phyloP scores from a whole-genome alignment of 495 filamentous ascomycete species.

The Penicillium paxilli region DNA sequence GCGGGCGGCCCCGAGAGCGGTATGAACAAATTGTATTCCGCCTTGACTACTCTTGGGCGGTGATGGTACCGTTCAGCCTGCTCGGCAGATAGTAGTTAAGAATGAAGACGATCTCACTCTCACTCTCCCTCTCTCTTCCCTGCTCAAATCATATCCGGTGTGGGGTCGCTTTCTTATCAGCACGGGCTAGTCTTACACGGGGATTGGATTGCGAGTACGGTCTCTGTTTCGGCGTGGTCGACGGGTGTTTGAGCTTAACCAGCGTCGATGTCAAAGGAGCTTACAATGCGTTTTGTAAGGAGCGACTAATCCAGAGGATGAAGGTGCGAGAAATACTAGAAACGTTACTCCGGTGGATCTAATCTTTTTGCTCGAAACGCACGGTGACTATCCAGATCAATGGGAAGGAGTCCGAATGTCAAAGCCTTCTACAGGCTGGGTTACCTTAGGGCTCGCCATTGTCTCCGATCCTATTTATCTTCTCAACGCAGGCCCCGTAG shows the following conservation, averaged over 20 bases:
- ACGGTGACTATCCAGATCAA: conserved; percentile 14
- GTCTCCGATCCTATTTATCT: conserved; percentile 32
- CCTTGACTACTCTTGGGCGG: conserved; percentile 47
- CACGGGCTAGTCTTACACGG: too few relatives aligned
- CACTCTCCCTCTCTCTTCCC: too few relatives aligned
- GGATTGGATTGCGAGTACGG: too few relatives aligned
- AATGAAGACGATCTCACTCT: too few relatives aligned
- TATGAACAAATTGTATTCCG: conserved; percentile 49
- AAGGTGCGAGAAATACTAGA: conserved; percentile 29
- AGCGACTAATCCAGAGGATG: conserved; percentile 32
- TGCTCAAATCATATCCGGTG: too few relatives aligned
- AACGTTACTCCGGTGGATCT: conserved; percentile 28
- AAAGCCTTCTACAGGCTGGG: conserved; percentile 15
- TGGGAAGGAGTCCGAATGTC: conserved; percentile 9
- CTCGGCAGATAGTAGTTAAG: too few relatives aligned
- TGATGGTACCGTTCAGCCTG: conserved; percentile 49
- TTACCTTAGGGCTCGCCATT: conserved; percentile 31
- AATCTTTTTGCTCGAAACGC: conserved; percentile 28
- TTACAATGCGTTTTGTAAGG: conserved; percentile 38
- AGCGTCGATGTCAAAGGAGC: conserved; percentile 44
- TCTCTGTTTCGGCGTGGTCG: conserved; percentile 5
- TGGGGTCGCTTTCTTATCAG: too few relatives aligned
- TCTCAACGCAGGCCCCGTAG: conserved; percentile 32
- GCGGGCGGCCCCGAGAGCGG: conserved; percentile 42
- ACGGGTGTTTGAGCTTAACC: conserved; percentile 27